Evolutionary conservation across 1,284 basidiomycete genomes (phyloP), one percentile per base, ranked within the genome.

Genomic region (Polyporus tsugae): DNA sequence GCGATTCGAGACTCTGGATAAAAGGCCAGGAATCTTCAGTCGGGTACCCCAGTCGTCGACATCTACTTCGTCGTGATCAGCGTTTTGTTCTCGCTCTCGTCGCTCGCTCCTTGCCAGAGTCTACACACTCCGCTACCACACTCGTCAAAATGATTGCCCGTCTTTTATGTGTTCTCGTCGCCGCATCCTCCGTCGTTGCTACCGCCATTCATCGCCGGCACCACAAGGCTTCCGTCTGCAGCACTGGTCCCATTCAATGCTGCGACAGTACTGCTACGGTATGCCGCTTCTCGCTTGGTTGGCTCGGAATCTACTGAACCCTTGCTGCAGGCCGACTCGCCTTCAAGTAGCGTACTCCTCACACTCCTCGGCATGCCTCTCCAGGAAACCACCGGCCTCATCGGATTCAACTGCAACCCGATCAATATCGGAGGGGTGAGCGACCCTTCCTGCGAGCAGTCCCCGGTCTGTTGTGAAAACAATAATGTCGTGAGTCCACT

Each of bases 391-490:
- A 41, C 36, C 19, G 71, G 49, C 10, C 61, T 68, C 13, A n/a
- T 74, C 35, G 74, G 68, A 11, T 3, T 72, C 36, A 42, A 62
- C 60, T 75, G 74, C 70, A 49, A 41, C 15, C 71, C 74, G n/a
- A 64, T 75, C 60, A 55, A 22, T n/a, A 65, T 66, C 44, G 65
- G 67, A n/a, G 33, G 36, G 10, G 42, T 22, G 0, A 49, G 35
- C 22, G 46, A 60, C 29, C 13, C 44, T 2, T 25, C 22, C n/a
- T 72, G 71, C 68, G 3, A 11, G 1, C 29, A 33, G 39, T 6
- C 39, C 3, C 49, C 70, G 22, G 72, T 74, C 39, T 74, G 73
- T 69, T 74, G 73, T 66, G 44, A 70, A 52, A 64, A 74, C 70
- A 72, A 73, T 61, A 17, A 38, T 42, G 22, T 38, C 25, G 73